These are phyloP conservation scores for Nakazawaea holstii DNA, from an alignment of 805 yeast species.

Conservation along the genomic window DNA sequence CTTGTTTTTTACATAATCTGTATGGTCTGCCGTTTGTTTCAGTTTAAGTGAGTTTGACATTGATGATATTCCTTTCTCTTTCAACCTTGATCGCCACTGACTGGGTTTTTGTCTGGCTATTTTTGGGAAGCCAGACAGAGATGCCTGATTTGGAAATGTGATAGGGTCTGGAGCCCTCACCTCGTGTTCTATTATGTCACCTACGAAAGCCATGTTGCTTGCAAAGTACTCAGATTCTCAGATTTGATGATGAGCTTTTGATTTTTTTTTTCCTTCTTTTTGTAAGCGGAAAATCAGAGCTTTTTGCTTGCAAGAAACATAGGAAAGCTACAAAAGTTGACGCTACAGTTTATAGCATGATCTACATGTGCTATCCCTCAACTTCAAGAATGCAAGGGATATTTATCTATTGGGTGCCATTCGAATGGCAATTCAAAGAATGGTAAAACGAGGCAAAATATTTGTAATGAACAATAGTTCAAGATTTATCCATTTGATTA, in stretches of 20 bases:
- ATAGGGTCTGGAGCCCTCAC: conserved; percentile 31
- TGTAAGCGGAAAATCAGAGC: no score
- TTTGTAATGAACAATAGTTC: no score
- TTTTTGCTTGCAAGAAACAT: no score
- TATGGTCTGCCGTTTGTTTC: conserved; percentile 6
- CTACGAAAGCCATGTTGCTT: conserved; percentile 56
- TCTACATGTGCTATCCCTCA: no score
- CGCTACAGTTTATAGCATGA: no score
- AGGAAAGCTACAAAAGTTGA: no score
- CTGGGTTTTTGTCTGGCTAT: conserved; percentile 33
- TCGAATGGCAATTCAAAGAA: no score
- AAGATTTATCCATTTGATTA: no score
- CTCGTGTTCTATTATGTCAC: conserved; percentile 69
- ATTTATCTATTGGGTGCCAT: no score
- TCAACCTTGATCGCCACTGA: conserved; percentile 42
- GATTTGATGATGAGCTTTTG: not conserved
- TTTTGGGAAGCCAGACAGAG: conserved; percentile 31
- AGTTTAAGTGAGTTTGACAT: conserved; percentile 16
- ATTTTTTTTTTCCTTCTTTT: not conserved
- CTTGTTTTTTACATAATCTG: not conserved
- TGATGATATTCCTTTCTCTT: conserved; percentile 26
- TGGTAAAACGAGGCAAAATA: no score
- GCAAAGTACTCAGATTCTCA: not conserved
- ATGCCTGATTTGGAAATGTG: conserved; percentile 14
- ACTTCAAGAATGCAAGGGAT: no score